Conservation (phyloP, 441 rosid genomes). For the Manihot esculenta region DNA sequence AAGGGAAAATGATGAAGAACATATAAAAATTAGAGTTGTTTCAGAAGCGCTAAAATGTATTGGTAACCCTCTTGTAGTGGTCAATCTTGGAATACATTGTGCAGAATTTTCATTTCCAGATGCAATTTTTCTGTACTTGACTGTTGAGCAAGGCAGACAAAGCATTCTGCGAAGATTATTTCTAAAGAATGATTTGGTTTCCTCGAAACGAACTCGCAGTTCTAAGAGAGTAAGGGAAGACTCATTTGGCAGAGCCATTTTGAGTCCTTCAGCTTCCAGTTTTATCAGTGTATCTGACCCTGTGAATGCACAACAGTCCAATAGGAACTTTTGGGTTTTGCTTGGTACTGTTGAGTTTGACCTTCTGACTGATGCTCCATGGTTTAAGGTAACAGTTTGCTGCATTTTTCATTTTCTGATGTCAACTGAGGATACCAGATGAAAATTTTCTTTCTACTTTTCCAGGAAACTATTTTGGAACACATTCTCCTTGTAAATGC, state of each 20-base stretch:
- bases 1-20: not conserved
- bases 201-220: not conserved
- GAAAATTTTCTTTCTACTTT: not conserved
- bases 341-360: no score
- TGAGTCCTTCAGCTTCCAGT: not conserved
- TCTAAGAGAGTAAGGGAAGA: not conserved
- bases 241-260: not conserved
- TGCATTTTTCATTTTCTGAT: not conserved
- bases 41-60: constrained; percentile 31
- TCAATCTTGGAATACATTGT: not conserved
- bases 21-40: constrained; percentile 5
- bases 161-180: constrained; percentile 9
- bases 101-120: constrained; percentile 14
- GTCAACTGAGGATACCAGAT: not conserved
- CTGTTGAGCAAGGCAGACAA: constrained; percentile 18
- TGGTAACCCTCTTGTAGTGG: constrained; percentile 13
- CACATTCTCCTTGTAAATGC: no score
- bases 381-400: not conserved
- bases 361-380: not conserved
- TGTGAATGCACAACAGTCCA: not conserved
- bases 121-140: constrained; percentile 41
- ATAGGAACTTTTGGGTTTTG: not conserved
- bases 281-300: constrained; percentile 20
- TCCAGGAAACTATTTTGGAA: not conserved
- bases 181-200: not conserved